phyloP scores from a whole-genome alignment of 306 rosid genomes.

The Cucurbita pepo region DNA sequence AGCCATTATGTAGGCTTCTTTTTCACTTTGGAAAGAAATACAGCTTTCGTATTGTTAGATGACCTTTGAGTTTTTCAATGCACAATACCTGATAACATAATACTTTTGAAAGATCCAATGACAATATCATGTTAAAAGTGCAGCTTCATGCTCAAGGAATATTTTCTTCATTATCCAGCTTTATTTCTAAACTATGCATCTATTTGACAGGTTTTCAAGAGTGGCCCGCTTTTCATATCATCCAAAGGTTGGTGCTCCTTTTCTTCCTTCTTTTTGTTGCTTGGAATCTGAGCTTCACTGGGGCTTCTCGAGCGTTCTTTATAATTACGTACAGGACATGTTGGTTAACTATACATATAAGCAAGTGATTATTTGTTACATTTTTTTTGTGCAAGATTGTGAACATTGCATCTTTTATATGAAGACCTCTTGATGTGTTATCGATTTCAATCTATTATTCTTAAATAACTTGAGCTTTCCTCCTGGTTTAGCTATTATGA shows the following conservation, averaged over 20 bases:
- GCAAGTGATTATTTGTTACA: not conserved
- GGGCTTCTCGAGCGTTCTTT: not conserved
- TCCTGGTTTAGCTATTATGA: not conserved
- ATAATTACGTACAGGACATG: not conserved
- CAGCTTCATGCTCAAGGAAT: not conserved
- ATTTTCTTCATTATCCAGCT: not conserved
- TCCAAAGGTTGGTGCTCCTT: conserved; percentile 61
- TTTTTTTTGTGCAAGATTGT: not conserved
- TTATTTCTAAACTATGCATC: conserved; percentile 21
- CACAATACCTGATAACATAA: not conserved
- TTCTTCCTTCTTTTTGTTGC: not conserved
- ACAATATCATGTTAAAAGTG: not conserved
- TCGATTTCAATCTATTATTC: not conserved
- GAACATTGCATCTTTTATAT: not conserved
- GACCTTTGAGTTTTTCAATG: not conserved
- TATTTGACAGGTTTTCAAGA: conserved; percentile 78
- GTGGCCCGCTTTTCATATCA: conserved; percentile 97
- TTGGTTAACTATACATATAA: not conserved
- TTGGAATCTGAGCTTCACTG: not conserved
- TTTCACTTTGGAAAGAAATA: not conserved
- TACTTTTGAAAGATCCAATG: not conserved
- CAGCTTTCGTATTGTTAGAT: not conserved
- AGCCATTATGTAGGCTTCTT: not conserved
- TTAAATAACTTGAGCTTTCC: not conserved
- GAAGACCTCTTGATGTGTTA: not conserved